Evolutionary conservation across 371 early-diverging fungal species (phyloP).

Genomic region (Mucor velutinosus): DNA sequence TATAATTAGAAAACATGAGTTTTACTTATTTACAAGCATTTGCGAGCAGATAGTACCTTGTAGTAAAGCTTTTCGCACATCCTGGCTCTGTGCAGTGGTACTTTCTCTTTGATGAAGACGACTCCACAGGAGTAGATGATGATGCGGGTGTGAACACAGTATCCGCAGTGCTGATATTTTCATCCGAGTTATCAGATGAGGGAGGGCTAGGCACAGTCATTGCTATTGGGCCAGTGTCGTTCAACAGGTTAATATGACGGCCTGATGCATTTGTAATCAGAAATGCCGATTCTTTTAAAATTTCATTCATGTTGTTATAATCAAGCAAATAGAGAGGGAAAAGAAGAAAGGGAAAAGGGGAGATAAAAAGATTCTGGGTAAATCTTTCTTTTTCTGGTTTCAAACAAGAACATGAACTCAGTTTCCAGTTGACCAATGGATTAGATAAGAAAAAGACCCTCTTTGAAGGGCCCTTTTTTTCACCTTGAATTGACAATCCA

Average conservation of each 20-base stretch:
- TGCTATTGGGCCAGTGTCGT: slow-evolving; percentile 11
- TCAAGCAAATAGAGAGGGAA: slow-evolving; percentile 7
- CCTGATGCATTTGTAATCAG: slow-evolving; percentile 31
- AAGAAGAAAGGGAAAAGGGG: slow-evolving; percentile 1
- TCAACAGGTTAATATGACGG: slow-evolving; percentile 28
- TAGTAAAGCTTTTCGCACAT: slow-evolving; percentile 55
- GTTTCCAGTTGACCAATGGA: not conserved
- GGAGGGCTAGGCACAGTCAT: slow-evolving; percentile 5
- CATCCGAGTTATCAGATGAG: slow-evolving; percentile 16
- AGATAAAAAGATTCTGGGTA: not conserved
- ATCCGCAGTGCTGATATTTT: not conserved
- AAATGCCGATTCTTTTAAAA: slow-evolving; percentile 10
- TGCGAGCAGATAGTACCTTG: slow-evolving; percentile 37
- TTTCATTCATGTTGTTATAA: slow-evolving; percentile 4
- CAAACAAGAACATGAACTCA: not conserved
- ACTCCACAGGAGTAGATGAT: not conserved
- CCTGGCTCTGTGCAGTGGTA: slow-evolving; percentile 49
- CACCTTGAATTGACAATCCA: not conserved
- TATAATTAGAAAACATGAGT: slow-evolving; percentile 15
- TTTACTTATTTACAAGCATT: not conserved
- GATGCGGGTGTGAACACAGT: not conserved
- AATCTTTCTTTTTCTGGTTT: not conserved
- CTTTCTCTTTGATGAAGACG: slow-evolving; percentile 35
- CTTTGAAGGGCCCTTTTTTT: slow-evolving; percentile 1
- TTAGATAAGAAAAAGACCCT: slow-evolving; percentile 3